Evolutionary conservation across 2,329 filamentous ascomycete species (phyloP).

Genomic region (Phialocephala sp.): DNA sequence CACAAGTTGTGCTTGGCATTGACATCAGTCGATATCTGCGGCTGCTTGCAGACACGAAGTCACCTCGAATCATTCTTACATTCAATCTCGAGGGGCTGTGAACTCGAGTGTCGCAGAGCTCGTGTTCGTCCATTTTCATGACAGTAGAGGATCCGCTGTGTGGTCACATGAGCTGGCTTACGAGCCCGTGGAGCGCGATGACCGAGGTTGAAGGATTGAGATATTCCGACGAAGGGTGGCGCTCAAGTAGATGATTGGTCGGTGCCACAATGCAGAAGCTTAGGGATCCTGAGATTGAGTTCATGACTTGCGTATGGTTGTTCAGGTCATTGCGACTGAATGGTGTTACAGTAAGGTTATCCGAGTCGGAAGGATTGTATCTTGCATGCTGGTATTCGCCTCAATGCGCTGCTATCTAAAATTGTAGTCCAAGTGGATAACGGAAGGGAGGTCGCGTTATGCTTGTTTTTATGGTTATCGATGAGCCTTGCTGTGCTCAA

Average conservation of each 20-base stretch:
- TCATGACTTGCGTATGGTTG: neutral
- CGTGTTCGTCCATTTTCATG: neutral
- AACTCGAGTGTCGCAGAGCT: neutral
- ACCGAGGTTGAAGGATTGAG: neutral
- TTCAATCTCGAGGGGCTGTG: too few relatives aligned
- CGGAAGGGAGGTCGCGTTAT: neutral
- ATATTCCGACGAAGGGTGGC: neutral
- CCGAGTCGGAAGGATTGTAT: neutral
- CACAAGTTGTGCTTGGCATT: neutral
- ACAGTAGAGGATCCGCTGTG: neutral
- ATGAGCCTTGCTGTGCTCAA: neutral
- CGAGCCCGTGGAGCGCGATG: neutral
- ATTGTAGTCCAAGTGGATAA: neutral
- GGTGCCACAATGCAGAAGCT: too few relatives aligned
- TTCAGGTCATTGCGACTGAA: neutral
- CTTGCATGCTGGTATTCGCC: constrained; percentile 9
- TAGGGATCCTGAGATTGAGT: neutral
- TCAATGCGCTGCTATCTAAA: neutral
- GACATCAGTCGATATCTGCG: neutral
- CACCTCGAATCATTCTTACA: neutral
- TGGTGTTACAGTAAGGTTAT: neutral
- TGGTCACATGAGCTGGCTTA: constrained; percentile 1
- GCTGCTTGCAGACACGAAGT: constrained; percentile 1
- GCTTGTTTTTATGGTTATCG: neutral
- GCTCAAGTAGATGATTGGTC: neutral